Base-by-base conservation (phyloP, 2,329 filamentous ascomycete genomes). In the Ceratocystis alfenasii region DNA sequence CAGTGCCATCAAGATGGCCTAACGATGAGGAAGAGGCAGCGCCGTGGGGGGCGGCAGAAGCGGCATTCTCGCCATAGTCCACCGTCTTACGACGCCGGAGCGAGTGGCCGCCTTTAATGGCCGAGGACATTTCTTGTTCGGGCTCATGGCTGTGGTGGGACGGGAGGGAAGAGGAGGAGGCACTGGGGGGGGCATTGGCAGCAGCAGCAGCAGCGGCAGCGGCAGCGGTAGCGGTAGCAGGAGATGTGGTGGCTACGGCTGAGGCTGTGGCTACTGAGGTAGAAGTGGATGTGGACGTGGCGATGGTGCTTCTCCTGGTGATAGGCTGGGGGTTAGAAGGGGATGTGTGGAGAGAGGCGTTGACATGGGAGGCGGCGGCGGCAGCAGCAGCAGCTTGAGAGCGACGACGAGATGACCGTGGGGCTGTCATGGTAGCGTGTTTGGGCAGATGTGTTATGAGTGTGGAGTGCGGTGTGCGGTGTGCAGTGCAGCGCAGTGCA, bases 31-130 rank as follows among this genome's bases (percentile, higher is more conserved):
- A 60, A 72, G 65, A 53, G 10, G 53, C n/a, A 10, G 53, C 72
- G 25, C 20, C 20, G 6, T 15, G 12, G 15, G 25, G 12, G 50
- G 59, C 20, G 10, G 72, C 71, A 74, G 69, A 60, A 8, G 44
- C 25, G 5, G 71, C 66, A 53, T 59, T 59, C 55, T 83, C 80
- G 68, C 82, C 79, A 75, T 84, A 84, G 73, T 84, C 81, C 69
- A 84, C 77, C 67, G 81, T 80, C 63, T 79, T 75, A 64, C 82
- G 78, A 72, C 81, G 83, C 69, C 82, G 78, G 36, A 85, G 77
- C 44, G 81, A 82, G 73, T 84, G 82, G 62, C 82, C 81, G 64
- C 82, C 82, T 72, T 84, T 85, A 65, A 64, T 60, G 30, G 62
- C 65, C 20, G 65, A 46, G 22, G 64, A 36, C 25, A 44, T 57